Evolutionary conservation across 129 eudicot genomes (phyloP).

Genomic region (Flaveria ramosissima): DNA sequence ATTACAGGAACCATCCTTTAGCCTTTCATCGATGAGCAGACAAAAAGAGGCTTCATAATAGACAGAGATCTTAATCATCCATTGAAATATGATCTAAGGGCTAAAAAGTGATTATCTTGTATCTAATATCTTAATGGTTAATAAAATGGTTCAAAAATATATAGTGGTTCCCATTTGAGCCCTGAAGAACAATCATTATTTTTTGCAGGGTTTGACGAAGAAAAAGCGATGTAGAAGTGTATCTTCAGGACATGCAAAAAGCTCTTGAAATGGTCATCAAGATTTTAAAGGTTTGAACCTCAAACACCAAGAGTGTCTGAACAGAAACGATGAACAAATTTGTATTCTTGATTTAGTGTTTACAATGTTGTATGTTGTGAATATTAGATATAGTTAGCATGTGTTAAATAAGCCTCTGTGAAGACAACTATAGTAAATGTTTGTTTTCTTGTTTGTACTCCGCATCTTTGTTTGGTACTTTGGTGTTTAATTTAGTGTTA

Average conservation of each 20-base stretch:
- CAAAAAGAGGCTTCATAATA: not conserved
- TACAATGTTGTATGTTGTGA: conserved; percentile 17
- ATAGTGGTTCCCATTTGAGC: not conserved
- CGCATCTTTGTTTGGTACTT: not conserved
- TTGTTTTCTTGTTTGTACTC: too few species aligned
- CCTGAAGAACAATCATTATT: not conserved
- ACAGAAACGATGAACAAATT: conserved; percentile 19
- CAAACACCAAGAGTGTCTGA: not conserved
- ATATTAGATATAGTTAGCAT: conserved; percentile 36
- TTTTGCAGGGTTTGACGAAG: conserved; percentile 51
- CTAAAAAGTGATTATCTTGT: not conserved
- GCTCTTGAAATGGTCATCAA: conserved; percentile 40
- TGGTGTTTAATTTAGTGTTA: too few species aligned
- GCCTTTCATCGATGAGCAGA: not conserved
- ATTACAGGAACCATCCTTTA: not conserved
- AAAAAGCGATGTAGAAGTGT: conserved; percentile 69
- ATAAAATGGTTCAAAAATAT: not conserved
- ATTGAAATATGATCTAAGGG: not conserved
- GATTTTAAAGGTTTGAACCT: not conserved
- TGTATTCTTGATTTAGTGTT: conserved; percentile 20
- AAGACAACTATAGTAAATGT: conserved; percentile 21
- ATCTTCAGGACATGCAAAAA: conserved; percentile 47
- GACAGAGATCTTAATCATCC: not conserved
- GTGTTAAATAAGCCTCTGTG: conserved; percentile 19
- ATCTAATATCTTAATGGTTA: too few species aligned